Conservation (phyloP, 73 alveolate genomes). For the Stentor coeruleus region DNA sequence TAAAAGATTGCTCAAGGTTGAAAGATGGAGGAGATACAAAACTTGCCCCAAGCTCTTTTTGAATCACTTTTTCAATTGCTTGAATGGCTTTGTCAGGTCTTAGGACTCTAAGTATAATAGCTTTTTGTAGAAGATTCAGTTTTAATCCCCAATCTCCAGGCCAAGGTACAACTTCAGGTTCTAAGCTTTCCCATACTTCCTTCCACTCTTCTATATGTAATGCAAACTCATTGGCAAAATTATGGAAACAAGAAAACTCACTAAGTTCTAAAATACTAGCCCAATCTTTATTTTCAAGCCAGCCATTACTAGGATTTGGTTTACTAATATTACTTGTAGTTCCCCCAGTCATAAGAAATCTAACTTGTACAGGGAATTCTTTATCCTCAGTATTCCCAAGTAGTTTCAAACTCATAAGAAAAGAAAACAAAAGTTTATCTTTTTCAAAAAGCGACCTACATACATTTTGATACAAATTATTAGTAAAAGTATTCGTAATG, state of each 20-base stretch:
- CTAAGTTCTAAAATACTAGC: conserved; percentile 24
- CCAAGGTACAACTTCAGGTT: conserved; percentile 28
- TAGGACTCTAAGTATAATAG: conserved; percentile 35
- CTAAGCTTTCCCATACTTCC: conserved; percentile 31
- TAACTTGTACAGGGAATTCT: conserved; percentile 30
- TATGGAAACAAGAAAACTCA: conserved; percentile 24
- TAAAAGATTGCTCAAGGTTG: conserved; percentile 90
- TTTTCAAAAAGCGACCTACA: conserved; percentile 97
- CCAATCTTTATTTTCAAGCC: conserved; percentile 33
- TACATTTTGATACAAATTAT: conserved; percentile 79
- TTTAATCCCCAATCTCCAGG: conserved; percentile 38
- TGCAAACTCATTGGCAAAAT: conserved; percentile 26
- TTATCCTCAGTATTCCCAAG: conserved; percentile 50
- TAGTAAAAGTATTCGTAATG: conserved; percentile 76
- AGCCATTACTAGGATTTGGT: conserved; percentile 35
- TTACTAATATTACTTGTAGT: neutral
- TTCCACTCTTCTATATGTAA: conserved; percentile 37
- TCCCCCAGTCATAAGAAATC: conserved; percentile 53
- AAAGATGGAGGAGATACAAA: conserved; percentile 99
- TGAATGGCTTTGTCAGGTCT: conserved; percentile 48
- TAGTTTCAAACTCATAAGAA: conserved; percentile 85
- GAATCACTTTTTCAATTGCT: conserved; percentile 46
- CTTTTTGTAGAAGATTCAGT: conserved; percentile 31
- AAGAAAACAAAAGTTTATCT: conserved; percentile 94
- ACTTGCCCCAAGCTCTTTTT: conserved; percentile 85